These are phyloP conservation scores for Wickerhamomyces subpelliculosus DNA, from an alignment of 805 yeast species.

Conservation along the genomic window DNA sequence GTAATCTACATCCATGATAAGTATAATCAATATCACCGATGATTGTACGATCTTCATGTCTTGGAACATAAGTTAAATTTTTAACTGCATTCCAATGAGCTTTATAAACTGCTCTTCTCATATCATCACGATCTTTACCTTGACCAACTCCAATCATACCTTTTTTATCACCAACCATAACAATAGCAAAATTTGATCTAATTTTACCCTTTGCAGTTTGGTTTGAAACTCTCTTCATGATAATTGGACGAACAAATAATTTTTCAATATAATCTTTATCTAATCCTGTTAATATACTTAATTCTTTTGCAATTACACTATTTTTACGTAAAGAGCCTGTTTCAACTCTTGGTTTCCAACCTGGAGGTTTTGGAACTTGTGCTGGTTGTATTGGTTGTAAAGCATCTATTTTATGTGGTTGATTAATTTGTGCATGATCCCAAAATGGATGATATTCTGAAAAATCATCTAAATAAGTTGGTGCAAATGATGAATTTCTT, in stretches of 20 bases:
- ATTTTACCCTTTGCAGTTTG: slow-evolving; percentile 92
- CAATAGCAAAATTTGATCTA: slow-evolving; percentile 72
- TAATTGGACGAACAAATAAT: slow-evolving; percentile 57
- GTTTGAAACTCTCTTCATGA: slow-evolving; percentile 76
- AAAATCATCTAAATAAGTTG: slow-evolving; percentile 66
- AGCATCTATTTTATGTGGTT: slow-evolving; percentile 42
- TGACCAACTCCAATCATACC: slow-evolving; percentile 96
- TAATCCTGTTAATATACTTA: slow-evolving; percentile 60
- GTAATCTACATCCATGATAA: slow-evolving; percentile 79
- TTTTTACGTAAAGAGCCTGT: slow-evolving; percentile 8
- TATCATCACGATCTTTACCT: slow-evolving; percentile 79
- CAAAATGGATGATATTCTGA: slow-evolving; percentile 66
- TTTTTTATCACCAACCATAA: slow-evolving; percentile 85
- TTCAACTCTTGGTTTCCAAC: slow-evolving; percentile 27
- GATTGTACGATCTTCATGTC: slow-evolving; percentile 88
- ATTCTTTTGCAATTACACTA: slow-evolving; percentile 38
- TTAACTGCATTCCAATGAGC: slow-evolving; percentile 94
- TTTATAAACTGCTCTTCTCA: slow-evolving; percentile 66
- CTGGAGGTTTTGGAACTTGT: slow-evolving; percentile 48
- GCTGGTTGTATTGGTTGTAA: slow-evolving; percentile 50
- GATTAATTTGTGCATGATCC: slow-evolving; percentile 51
- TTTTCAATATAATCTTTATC: slow-evolving; percentile 52
- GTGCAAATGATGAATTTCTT: slow-evolving; percentile 50
- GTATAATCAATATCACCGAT: slow-evolving; percentile 77
- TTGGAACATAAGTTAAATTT: slow-evolving; percentile 71